Percentiles rank a stretch among this genome's conserved stretches.
These are phyloP conservation scores for Hericium alpestre DNA, from an alignment of 768 basidiomycete genomes.

Conservation along the genomic window DNA sequence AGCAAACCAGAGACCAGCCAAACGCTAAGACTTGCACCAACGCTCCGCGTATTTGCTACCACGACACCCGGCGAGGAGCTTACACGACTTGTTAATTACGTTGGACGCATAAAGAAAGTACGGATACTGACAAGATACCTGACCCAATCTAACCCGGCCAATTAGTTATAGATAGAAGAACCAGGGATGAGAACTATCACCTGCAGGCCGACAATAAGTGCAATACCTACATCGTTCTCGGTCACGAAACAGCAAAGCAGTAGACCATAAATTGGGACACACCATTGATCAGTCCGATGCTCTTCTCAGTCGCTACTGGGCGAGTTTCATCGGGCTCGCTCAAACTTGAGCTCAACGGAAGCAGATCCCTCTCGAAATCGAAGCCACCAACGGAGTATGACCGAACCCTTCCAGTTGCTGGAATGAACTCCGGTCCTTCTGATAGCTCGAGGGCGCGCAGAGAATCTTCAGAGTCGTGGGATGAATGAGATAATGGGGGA, in stretches of 20 bases:
- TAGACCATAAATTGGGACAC: conserved; percentile 14
- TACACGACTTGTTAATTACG: neutral
- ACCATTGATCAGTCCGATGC: conserved; percentile 70
- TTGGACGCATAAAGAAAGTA: conserved; percentile 2
- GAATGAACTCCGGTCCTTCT: conserved; percentile 36
- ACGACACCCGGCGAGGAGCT: conserved; percentile 92
- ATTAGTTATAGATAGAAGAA: neutral
- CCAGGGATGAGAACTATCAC: conserved; percentile 23
- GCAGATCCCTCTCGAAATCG: conserved; percentile 66
- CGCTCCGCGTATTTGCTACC: conserved; percentile 78
- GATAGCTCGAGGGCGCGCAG: conserved; percentile 71
- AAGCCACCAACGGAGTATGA: conserved; percentile 66
- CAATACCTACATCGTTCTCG: conserved; percentile 49
- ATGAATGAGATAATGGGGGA: conserved; percentile 25
- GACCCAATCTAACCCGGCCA: conserved; percentile 59
- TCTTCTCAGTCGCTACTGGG: conserved; percentile 52
- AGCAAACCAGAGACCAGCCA: conserved; percentile 80
- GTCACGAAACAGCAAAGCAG: neutral
- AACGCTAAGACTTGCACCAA: conserved; percentile 79
- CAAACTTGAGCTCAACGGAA: conserved; percentile 69
- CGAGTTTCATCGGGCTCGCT: conserved; percentile 52
- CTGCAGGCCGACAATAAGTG: conserved; percentile 74
- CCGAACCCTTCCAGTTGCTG: conserved; percentile 20
- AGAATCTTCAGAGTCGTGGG: conserved; percentile 61
- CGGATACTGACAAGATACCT: conserved; percentile 70